Percentiles rank a stretch among this genome's conserved stretches.
Evolutionary conservation across 352 stramenopile species (phyloP).

Genomic region (Globisporangium cylindrosporum): DNA sequence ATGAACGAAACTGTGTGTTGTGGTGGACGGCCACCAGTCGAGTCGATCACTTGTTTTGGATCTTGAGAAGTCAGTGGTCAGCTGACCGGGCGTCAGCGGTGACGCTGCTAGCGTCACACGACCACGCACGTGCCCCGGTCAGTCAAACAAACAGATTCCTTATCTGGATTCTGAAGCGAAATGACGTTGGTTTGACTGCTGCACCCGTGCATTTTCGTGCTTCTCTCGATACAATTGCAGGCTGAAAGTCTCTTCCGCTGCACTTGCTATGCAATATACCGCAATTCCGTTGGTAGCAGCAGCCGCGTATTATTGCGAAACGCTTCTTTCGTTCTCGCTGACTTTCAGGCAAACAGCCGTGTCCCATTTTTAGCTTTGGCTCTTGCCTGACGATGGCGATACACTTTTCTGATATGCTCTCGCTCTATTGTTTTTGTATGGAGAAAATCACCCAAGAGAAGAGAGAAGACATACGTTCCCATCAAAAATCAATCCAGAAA

Average conservation of each 20-base stretch:
- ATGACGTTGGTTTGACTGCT: background rate
- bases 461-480: background rate
- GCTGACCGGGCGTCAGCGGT: background rate
- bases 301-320: background rate
- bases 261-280: background rate
- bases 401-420: background rate
- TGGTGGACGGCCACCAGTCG: background rate
- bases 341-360: background rate
- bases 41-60: background rate
- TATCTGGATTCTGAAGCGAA: background rate
- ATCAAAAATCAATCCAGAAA: background rate
- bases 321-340: background rate
- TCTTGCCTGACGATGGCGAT: too few species aligned
- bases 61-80: background rate
- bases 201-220: background rate
- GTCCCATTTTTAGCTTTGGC: background rate
- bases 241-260: background rate
- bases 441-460: background rate
- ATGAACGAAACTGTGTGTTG: background rate
- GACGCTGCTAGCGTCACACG: background rate
- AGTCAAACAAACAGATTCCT: too few species aligned
- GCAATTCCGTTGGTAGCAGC: background rate
- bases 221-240: background rate
- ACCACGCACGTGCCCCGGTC: too few species aligned
- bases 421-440: background rate